Base-by-base conservation (phyloP, 352 stramenopile genomes). In the Globisporangium orthogonon region DNA sequence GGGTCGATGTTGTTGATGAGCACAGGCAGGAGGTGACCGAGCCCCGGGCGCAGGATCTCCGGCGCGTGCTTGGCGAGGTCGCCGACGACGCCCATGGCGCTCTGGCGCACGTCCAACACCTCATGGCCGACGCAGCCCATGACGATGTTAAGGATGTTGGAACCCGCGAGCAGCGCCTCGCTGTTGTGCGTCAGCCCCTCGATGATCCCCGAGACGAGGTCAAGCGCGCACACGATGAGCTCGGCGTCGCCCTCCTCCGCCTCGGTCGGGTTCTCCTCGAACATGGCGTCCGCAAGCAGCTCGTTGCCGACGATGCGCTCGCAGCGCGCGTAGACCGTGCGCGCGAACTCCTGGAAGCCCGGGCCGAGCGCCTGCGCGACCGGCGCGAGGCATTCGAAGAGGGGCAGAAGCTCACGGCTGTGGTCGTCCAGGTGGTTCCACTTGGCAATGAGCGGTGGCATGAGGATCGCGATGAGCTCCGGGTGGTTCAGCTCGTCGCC, bases 391-490 rank as follows among this genome's bases (percentile, higher is more conserved):
- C 89, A 97, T 79, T 97, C 89, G 56, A 97, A 91, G 3, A 96
- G 73, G 45, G 86, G 86, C 31, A 97, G 63, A 33, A 95, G 76
- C 61, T 95, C 83, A 44, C 83, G 80, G 63, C 75, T 90, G 53
- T 77, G 71, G 56, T 94, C 83, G 7, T 87, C 78, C 43, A 95
- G 56, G 7, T 63, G 58, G 54, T 95, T 97, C 91, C 94, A 98
- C 67, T 97, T 94, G 48, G 83, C 71, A 62, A 98, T 89, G 40
- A 99, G 77, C 31, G 88, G 78, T 35, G 96, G 96, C 68, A 99
- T 94, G 31, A 98, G 89, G 28, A 98, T 83, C 50, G 75, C 76
- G 44, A 98, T 96, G 43, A 98, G 67, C 55, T 95, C 76, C 3
- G 86, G 78, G 62, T 98, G 76, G 47, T 97, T 97, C 69, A 98